phyloP scores from a whole-genome alignment of 768 basidiomycete genomes.

The Punctularia strigosozonata region DNA sequence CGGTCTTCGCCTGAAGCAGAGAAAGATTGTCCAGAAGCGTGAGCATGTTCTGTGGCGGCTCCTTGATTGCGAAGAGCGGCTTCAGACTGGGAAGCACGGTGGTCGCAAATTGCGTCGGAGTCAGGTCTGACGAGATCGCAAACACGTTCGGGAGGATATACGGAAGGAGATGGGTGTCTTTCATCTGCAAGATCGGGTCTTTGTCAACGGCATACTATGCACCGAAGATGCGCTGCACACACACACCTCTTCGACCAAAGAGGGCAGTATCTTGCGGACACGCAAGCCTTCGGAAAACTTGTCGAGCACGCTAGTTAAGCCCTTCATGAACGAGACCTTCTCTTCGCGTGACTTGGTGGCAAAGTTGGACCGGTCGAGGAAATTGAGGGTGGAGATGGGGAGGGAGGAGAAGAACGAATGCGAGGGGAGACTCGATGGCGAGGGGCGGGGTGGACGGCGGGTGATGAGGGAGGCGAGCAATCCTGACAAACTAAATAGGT shows the following conservation, averaged over 20 bases:
- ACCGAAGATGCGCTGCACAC: not conserved
- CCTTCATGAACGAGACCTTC: constrained; percentile 94
- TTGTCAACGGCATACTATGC: not conserved
- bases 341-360: constrained; percentile 90
- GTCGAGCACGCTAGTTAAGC: constrained; percentile 66
- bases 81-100: constrained; percentile 80
- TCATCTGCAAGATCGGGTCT: constrained; percentile 45
- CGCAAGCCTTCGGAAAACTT: constrained; percentile 82
- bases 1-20: constrained; percentile 82
- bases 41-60: constrained; percentile 96
- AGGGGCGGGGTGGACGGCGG: constrained; percentile 64
- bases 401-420: constrained; percentile 92
- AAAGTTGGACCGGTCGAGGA: constrained; percentile 91
- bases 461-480: constrained; percentile 76
- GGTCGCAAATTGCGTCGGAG: constrained; percentile 68
- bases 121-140: constrained; percentile 67
- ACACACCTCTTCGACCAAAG: constrained; percentile 85
- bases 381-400: constrained; percentile 91
- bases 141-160: constrained; percentile 96
- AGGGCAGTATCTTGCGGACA: constrained; percentile 82
- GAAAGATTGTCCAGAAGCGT: constrained; percentile 83
- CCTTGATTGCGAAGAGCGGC: constrained; percentile 82
- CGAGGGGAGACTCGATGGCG: constrained; percentile 68
- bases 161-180: constrained; percentile 85
- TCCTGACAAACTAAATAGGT: constrained; percentile 44